Base-by-base conservation (phyloP, 2,329 filamentous ascomycete species). In the Fusarium sp. region DNA sequence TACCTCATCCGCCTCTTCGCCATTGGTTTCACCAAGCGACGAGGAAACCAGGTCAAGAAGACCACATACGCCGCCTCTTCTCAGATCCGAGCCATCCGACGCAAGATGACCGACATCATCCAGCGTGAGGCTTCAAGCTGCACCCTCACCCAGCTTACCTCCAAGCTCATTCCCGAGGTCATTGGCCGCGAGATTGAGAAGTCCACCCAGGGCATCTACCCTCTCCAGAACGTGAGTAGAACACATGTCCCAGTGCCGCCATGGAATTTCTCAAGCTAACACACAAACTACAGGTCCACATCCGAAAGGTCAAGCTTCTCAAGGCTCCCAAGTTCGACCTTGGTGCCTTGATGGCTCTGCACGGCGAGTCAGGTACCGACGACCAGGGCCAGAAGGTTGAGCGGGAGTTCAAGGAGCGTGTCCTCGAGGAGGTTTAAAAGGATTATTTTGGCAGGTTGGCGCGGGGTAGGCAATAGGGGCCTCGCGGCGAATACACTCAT, bases 41-140 rank as follows among this genome's bases (percentile, higher is more conserved):
- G 96, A 81, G 94, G 93, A 78, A 99, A 98, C 89, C 96, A 99
- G 89, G 95, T 99, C 89, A 97, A 97, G 92, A 99, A 98, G 92
- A 99, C 96, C 79, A 99, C 96, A 82, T 99, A 99, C 82, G 96
- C 96, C 77, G 91, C 91, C 74, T 94, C 93, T 73, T 98, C 96
- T 73, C 96, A 99, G 87, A 98, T 98, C 84, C 92, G 95, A 76
- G 91, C 92, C 77, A 99, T 99, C 84, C 92, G 96, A 85, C 96
- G 94, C 89, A 98, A 99, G 93, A 99, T 99, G 96, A 92, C 89
- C 73, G 96, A 99, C 86, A 98, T 99, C 85, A 98, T 99, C 84
- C 89, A 92, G 84, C 92, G 94, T 78, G 96, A 99, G 88, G 96
- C 96, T 71, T 89, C 92, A 77, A 93, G 88, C 87, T 97, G 94